Percentiles rank a stretch among this genome's conserved stretches.
Conservation (phyloP, 176 grass and related monocot genomes). For the Carex cristatella region DNA sequence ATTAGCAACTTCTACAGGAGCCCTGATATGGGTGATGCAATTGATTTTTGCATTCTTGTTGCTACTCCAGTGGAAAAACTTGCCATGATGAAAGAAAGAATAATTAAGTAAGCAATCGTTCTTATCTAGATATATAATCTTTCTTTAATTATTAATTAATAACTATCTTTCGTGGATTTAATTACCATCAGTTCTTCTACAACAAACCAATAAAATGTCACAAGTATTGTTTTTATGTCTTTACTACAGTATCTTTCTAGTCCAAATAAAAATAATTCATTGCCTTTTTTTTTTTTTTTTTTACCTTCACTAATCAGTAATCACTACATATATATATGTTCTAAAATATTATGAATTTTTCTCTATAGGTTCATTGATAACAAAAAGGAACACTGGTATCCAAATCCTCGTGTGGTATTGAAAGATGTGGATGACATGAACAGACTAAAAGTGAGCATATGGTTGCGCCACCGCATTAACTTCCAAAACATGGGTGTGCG, state of each 20-base stretch:
- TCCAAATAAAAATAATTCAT: background rate
- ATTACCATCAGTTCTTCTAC: background rate
- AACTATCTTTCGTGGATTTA: background rate
- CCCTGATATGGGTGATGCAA: constrained; percentile 81
- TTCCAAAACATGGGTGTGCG: constrained; percentile 68
- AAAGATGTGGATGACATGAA: constrained; percentile 75
- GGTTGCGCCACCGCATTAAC: constrained; percentile 86
- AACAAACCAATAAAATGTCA: background rate
- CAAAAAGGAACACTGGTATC: constrained; percentile 94
- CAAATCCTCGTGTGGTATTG: constrained; percentile 52
- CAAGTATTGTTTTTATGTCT: background rate
- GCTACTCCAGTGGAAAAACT: constrained; percentile 74
- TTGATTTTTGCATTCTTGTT: constrained; percentile 76
- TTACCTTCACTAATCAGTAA: background rate
- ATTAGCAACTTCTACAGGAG: constrained; percentile 92
- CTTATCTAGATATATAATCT: background rate
- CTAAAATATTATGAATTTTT: background rate
- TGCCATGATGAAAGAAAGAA: constrained; percentile 73
- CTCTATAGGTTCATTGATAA: constrained; percentile 62
- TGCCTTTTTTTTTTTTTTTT: too few species aligned
- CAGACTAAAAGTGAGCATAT: constrained; percentile 62
- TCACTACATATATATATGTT: background rate
- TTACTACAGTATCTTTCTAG: background rate
- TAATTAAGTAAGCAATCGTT: constrained; percentile 45
- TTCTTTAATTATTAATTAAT: background rate